Percentiles rank a stretch among this genome's conserved stretches.
These are phyloP conservation scores for Plectosphaerella plurivora DNA, from an alignment of 2,329 filamentous ascomycete genomes.

Conservation along the genomic window DNA sequence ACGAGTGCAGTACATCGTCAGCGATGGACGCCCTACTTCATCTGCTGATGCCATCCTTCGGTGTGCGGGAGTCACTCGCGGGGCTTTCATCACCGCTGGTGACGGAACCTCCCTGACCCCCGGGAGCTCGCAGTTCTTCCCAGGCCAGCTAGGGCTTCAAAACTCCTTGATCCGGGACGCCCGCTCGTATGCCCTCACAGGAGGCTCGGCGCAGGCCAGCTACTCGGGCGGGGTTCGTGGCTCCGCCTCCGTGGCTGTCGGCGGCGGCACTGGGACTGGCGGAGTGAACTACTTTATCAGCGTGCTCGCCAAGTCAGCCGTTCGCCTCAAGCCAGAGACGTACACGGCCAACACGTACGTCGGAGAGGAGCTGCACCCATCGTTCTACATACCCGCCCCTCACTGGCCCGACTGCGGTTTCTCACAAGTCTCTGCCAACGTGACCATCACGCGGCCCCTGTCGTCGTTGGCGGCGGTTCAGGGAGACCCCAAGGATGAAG, in stretches of 20 bases:
- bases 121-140: neutral
- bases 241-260: neutral
- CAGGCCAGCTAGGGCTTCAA: neutral
- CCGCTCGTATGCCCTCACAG: neutral
- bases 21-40: neutral
- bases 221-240: neutral
- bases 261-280: neutral
- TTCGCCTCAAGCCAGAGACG: neutral
- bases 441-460: neutral
- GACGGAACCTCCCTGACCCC: neutral
- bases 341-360: neutral
- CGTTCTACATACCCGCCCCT: neutral
- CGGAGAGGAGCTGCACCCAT: neutral
- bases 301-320: neutral
- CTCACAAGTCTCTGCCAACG: neutral
- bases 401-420: neutral
- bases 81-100: neutral
- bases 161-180: neutral
- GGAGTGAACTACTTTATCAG: neutral
- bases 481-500: neutral
- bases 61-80: neutral
- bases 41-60: neutral
- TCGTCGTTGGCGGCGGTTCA: neutral
- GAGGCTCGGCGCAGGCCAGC: neutral
- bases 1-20: neutral